Base-by-base conservation (phyloP, 306 rosid genomes). In the Boehmeria nivea region DNA sequence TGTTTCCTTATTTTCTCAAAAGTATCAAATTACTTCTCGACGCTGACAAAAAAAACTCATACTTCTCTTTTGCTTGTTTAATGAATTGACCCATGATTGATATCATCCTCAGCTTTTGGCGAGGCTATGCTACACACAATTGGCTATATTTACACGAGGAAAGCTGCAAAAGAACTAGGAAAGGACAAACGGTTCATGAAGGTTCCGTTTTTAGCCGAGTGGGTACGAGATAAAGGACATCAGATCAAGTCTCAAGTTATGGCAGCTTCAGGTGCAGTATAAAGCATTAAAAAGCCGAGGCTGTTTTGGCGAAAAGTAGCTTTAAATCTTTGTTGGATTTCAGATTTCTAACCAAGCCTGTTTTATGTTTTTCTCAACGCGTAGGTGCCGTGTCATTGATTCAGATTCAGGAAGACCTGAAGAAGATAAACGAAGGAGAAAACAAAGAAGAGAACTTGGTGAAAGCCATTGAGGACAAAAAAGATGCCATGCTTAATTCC, bases 91-190 rank as follows among this genome's bases (percentile, higher is more conserved):
- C 62, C 27, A 20, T 63, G 45, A 52, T 45, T 67, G 54, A 12
- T 52, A 64, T 57, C 42, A 27, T 45, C 52, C 61, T 71, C 76
- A 85, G 96, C 95, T 76, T 93, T 93, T 72, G 96, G 99, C 19
- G 96, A 87, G 81, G 94, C 96, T 63, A 93, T 87, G 99, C 81
- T 93, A 59, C 95, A 93, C 70, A 93, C 95, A 31, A 87, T 93
- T 65, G 99, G 99, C 62, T 93, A 93, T 60, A 85, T 87, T 58
- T 93, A 93, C 82, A 83, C 88, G 9, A 74, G 96, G 77, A 75
- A 68, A 71, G 87, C 96, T 54, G 64, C 96, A 39, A 87, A 14
- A 61, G 99, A 93, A 74, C 78, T 87, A 8, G 96, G 96, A 74
- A 93, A 63, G 78, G 96, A 83, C 66, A 81, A 54, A 12, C 72